Evolutionary conservation across 495 filamentous ascomycete genomes (phyloP).

Genomic region (Penicillium coprophilum): DNA sequence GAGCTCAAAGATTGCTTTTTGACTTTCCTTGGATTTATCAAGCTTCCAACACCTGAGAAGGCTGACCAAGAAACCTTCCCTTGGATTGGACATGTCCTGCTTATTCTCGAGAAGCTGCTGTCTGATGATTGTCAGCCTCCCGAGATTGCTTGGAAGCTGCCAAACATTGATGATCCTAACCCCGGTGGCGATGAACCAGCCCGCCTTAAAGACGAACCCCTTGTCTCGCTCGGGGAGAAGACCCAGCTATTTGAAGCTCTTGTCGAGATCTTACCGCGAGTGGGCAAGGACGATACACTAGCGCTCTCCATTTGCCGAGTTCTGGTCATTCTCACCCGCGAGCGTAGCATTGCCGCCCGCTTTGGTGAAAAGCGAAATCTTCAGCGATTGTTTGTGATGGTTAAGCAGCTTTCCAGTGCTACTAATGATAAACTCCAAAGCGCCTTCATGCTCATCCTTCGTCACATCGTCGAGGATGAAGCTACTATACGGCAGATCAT

Average conservation of each 20-base stretch:
- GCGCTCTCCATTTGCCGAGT: slow-evolving; percentile 81
- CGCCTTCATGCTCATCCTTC: slow-evolving; percentile 80
- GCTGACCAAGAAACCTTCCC: slow-evolving; percentile 72
- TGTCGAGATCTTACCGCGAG: slow-evolving; percentile 75
- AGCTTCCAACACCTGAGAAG: slow-evolving; percentile 58
- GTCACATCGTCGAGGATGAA: slow-evolving; percentile 94
- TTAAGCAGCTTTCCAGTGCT: slow-evolving; percentile 80
- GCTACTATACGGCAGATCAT: slow-evolving; percentile 88
- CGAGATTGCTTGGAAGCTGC: slow-evolving; percentile 69
- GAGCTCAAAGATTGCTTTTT: slow-evolving; percentile 77
- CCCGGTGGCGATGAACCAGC: slow-evolving; percentile 52
- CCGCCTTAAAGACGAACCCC: slow-evolving; percentile 53
- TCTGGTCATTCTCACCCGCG: slow-evolving; percentile 85
- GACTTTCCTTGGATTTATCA: slow-evolving; percentile 76
- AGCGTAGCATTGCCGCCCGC: slow-evolving; percentile 66
- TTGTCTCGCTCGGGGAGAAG: slow-evolving; percentile 66
- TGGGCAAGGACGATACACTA: slow-evolving; percentile 82
- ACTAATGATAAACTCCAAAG: slow-evolving; percentile 74
- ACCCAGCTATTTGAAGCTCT: slow-evolving; percentile 68
- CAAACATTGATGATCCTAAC: slow-evolving; percentile 53
- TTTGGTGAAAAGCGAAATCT: slow-evolving; percentile 87
- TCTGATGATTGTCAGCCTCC: slow-evolving; percentile 80
- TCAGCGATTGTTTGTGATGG: slow-evolving; percentile 88
- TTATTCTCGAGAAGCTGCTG: slow-evolving; percentile 86
- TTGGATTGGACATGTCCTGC: slow-evolving; percentile 88